Conservation (phyloP, 495 filamentous ascomycete genomes). For the Lasiosphaeria miniovina region DNA sequence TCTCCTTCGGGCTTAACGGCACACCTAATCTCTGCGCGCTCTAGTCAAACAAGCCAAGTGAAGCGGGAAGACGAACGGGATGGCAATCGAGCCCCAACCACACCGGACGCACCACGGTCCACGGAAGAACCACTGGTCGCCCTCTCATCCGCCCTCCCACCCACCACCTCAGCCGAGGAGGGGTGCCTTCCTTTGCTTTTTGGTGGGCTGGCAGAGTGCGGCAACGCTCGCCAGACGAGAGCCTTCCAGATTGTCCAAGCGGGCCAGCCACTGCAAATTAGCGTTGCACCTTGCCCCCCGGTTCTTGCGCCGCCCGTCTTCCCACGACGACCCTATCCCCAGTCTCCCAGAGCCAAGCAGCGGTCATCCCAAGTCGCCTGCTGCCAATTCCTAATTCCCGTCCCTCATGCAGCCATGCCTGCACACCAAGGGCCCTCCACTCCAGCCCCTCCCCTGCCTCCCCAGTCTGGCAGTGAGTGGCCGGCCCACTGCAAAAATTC, state of each 20-base stretch:
- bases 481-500: too few relatives aligned
- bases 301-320: not conserved
- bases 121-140: not conserved
- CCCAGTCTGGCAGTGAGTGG: too few relatives aligned
- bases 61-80: not conserved
- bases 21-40: not conserved
- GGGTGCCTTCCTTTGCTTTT: too few relatives aligned
- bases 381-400: not conserved
- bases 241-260: constrained; percentile 7
- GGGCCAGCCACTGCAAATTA: constrained; percentile 28
- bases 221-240: too few relatives aligned
- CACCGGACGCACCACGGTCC: not conserved
- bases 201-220: too few relatives aligned
- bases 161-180: too few relatives aligned
- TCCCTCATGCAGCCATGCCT: not conserved
- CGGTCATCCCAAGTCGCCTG: constrained; percentile 1
- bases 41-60: not conserved
- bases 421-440: not conserved
- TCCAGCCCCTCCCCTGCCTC: not conserved
- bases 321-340: not conserved
- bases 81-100: not conserved
- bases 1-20: not conserved
- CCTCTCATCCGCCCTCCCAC: not conserved
- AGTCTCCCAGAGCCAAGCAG: not conserved
- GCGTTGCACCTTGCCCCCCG: constrained; percentile 9